A percentile compares a stretch with the other conserved stretches of the same genome.
These are phyloP conservation scores for Zygosaccharomyces bailii DNA, from an alignment of 805 yeast species.

Conservation along the genomic window DNA sequence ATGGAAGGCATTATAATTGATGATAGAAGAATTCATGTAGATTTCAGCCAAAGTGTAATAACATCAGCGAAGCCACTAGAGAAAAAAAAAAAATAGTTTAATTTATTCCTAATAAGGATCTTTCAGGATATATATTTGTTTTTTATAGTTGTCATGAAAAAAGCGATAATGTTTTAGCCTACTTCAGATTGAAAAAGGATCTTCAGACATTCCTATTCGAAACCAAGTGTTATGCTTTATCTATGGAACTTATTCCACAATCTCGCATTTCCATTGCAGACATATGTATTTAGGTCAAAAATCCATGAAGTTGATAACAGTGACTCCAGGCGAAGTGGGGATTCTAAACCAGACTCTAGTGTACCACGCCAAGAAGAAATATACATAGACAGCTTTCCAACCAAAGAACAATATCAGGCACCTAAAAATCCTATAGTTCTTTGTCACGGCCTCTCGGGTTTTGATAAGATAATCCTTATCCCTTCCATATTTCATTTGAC, in stretches of 20 bases:
- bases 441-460: slow-evolving; percentile 87
- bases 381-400: slow-evolving; percentile 10
- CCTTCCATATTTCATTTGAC: slow-evolving; percentile 40
- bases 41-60: slow-evolving; percentile 57
- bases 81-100: too few species aligned
- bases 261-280: neutral
- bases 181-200: too few species aligned
- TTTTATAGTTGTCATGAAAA: too few species aligned
- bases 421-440: slow-evolving; percentile 73
- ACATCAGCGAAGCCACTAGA: neutral
- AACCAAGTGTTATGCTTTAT: neutral
- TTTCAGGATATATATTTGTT: too few species aligned
- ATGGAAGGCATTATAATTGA: slow-evolving; percentile 63
- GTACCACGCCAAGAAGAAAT: neutral
- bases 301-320: too few species aligned
- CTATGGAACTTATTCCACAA: neutral
- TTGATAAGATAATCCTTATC: slow-evolving; percentile 51
- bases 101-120: too few species aligned
- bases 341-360: neutral
- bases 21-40: slow-evolving; percentile 61
- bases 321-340: neutral
- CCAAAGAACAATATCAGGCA: slow-evolving; percentile 44
- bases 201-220: too few species aligned
- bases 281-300: neutral
- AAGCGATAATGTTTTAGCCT: too few species aligned